These are phyloP conservation scores for Taxillus chinensis DNA, from an alignment of 164 flowering plant genomes.

Conservation along the genomic window DNA sequence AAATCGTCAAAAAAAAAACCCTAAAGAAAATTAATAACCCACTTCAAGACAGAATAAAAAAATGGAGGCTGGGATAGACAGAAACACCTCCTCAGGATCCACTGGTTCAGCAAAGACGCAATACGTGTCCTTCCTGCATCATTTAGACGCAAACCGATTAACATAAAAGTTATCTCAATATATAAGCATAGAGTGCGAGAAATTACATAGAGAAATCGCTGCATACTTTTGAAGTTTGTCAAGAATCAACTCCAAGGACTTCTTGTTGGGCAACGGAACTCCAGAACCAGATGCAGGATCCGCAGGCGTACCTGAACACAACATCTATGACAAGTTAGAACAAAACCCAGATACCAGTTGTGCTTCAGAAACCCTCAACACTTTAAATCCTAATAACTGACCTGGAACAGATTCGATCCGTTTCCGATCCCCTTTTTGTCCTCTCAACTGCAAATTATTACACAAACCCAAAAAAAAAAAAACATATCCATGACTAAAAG, in stretches of 20 bases:
- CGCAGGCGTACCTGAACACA: conserved; percentile 36
- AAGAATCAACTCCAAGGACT: conserved; percentile 66
- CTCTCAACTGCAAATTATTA: conserved; percentile 27
- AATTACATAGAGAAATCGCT: not conserved
- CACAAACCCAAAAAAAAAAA: conserved; percentile 5
- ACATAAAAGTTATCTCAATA: not conserved
- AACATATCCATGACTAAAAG: not conserved
- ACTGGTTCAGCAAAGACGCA: conserved; percentile 95
- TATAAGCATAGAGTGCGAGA: not conserved
- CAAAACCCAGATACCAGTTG: not conserved
- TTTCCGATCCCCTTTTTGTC: conserved; percentile 16
- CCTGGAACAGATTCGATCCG: conserved; percentile 36
- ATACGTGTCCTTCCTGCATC: conserved; percentile 86
- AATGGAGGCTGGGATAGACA: not conserved
- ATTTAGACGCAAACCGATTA: conserved; percentile 5
- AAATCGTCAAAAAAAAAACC: not conserved
- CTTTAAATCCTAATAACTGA: conserved; percentile 9
- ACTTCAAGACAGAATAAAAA: not conserved
- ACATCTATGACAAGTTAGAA: conserved; percentile 1
- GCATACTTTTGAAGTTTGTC: conserved; percentile 84
- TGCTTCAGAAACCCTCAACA: not conserved
- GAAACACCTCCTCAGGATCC: conserved; percentile 88
- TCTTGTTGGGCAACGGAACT: conserved; percentile 62
- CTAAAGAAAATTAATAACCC: not conserved
- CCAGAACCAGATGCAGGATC: conserved; percentile 15